These are phyloP conservation scores for Mycena crocata DNA, from an alignment of 768 basidiomycete species.

Conservation along the genomic window DNA sequence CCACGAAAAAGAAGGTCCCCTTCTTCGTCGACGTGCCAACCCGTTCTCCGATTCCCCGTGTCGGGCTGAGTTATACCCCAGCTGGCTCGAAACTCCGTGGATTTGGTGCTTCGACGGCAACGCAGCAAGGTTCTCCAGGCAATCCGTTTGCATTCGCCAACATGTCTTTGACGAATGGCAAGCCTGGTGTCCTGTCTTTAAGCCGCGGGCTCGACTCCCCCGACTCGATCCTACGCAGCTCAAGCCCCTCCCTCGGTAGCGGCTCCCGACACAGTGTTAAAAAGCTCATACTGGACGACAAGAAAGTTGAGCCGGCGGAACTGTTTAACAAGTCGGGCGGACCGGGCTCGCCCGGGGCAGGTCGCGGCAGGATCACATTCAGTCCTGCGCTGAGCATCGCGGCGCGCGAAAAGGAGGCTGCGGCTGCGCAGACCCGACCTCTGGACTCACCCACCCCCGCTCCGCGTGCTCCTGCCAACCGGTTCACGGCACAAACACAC, in stretches of 20 bases:
- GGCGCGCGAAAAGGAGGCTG: constrained; percentile 78
- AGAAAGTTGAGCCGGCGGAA: constrained; percentile 81
- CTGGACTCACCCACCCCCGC: constrained; percentile 52
- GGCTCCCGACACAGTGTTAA: constrained; percentile 76
- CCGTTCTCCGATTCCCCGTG: constrained; percentile 75
- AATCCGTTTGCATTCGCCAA: constrained; percentile 50
- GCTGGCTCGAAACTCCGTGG: constrained; percentile 80
- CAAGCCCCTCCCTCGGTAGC: constrained; percentile 65
- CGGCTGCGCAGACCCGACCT: constrained; percentile 35
- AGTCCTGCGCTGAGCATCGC: constrained; percentile 82
- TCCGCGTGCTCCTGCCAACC: constrained; percentile 45
- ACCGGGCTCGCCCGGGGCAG: constrained; percentile 52
- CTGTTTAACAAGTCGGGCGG: constrained; percentile 65
- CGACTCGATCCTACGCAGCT: constrained; percentile 71
- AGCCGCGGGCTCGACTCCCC: constrained; percentile 62
- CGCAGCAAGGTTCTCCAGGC: constrained; percentile 50
- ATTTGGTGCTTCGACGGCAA: constrained; percentile 64
- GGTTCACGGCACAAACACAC: constrained; percentile 52
- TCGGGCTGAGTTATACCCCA: constrained; percentile 73
- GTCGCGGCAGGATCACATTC: constrained; percentile 72
- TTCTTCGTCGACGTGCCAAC: constrained; percentile 84
- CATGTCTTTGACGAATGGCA: constrained; percentile 66
- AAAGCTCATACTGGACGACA: constrained; percentile 91
- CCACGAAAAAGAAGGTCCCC: constrained; percentile 79
- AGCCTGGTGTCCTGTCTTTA: constrained; percentile 65